Evolutionary conservation across 2,329 filamentous ascomycete species (phyloP).

Genomic region (Coniochaeta sp.): DNA sequence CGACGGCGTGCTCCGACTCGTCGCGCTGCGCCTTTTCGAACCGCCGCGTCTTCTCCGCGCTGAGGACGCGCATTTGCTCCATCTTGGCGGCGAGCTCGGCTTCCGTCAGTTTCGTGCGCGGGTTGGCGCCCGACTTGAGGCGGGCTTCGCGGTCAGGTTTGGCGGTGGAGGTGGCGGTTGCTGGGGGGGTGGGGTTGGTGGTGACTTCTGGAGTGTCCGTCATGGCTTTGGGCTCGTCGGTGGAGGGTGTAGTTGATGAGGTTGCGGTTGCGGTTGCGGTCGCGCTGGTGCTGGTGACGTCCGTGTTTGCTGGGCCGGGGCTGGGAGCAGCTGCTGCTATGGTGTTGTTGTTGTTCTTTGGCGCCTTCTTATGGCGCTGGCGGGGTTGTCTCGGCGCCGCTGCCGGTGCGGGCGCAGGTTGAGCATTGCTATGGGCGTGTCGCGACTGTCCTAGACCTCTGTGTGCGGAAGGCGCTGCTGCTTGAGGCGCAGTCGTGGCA

Average conservation of each 20-base stretch:
- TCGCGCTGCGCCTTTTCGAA: conserved; percentile 53
- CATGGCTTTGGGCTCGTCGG: not conserved
- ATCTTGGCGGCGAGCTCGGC: conserved; percentile 52
- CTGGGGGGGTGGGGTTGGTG: conserved; percentile 3
- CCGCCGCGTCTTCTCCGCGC: conserved; percentile 50
- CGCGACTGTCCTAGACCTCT: conserved; percentile 25
- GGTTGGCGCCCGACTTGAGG: conserved; percentile 48
- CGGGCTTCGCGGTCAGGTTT: conserved; percentile 32
- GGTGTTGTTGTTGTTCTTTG: not conserved
- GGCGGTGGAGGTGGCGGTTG: conserved; percentile 23
- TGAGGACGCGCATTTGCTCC: conserved; percentile 52
- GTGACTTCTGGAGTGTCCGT: conserved; percentile 2
- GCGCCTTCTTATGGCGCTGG: no score
- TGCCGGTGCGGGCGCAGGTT: conserved; percentile 15
- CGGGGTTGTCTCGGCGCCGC: conserved; percentile 16
- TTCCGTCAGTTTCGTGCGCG: conserved; percentile 54
- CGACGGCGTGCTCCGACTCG: conserved; percentile 46
- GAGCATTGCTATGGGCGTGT: conserved; percentile 13
- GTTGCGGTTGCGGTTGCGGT: conserved; percentile 8
- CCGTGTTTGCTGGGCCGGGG: not conserved
- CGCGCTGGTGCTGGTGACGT: conserved; percentile 13
- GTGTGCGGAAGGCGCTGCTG: conserved; percentile 9
- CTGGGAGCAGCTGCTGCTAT: conserved; percentile 3
- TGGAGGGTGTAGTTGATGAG: not conserved
- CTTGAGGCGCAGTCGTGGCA: not conserved